Base-by-base conservation (phyloP, 148 eudicot genomes). In the Chenopodium formosanum region DNA sequence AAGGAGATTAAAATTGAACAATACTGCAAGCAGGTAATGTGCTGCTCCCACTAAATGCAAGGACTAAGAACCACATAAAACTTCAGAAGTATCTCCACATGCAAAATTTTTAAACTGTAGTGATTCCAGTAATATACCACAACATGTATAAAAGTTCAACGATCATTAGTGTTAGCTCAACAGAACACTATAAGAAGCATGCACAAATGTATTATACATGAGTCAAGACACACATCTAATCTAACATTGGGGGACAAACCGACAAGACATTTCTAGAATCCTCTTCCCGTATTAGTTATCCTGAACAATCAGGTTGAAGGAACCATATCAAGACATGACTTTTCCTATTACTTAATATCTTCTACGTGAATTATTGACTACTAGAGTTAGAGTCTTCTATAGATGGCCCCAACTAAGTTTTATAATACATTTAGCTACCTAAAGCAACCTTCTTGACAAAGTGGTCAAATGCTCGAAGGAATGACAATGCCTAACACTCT, bases 201-300 rank as follows among this genome's bases (percentile, higher is more conserved):
- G 29, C 4, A 74, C 31, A 7, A 14, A 25, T 53, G 11, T 34
- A 44, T 7, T 40, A 48, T 17, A 20, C 69, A 50, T 47, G 48
- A 31, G 5, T 22, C 74, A 68, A 52, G 53, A 52, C 34, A 29
- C 3, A 29, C 34, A 29, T 25, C 76, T 74, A 68, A 60, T 34
- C 16, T 50, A 60, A 60, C 69, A 58, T 9, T 58, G 52, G 17
- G 14, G 34, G 53, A 20, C 9, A 12, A 17, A 71, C 47, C 34
- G 11, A 9, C 62, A 23, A 74, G 48, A n/a, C 31, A 73, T n/a
- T 73, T 47, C 58, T 23, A 29, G 6, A 67, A 48, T 10, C 11
- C 79, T 22, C 80, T 77, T 67, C 17, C 48, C 27, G 46, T 3
- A 48, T 8, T 78, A 34, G 27, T 77, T 56, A 56, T 29, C 56